Percentiles rank a stretch among this genome's conserved stretches.
Evolutionary conservation across 2,329 filamentous ascomycete genomes (phyloP).

Genomic region (Cercospora beticola): DNA sequence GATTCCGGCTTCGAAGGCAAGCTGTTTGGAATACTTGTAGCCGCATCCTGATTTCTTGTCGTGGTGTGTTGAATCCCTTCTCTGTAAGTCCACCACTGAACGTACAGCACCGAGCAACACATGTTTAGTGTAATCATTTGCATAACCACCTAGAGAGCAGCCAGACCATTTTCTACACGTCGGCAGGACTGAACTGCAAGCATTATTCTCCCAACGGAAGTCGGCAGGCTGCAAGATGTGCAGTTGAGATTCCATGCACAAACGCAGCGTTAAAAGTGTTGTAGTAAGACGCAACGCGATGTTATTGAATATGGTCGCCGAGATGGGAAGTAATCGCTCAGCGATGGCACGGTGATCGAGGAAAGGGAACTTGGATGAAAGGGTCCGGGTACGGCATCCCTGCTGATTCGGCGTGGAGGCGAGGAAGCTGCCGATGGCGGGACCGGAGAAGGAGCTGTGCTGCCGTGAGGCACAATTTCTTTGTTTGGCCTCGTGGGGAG

Average conservation of each 20-base stretch:
- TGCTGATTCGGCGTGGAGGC: neutral
- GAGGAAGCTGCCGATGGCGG: neutral
- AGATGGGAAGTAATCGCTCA: neutral
- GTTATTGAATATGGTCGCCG: neutral
- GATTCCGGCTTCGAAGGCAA: neutral
- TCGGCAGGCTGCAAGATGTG: neutral
- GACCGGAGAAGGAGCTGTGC: neutral
- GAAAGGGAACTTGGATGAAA: neutral
- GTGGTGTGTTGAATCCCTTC: neutral
- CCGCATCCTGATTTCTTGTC: neutral
- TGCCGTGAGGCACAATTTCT: neutral
- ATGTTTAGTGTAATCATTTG: neutral
- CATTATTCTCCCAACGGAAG: neutral
- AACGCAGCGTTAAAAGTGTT: neutral
- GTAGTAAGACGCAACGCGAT: neutral
- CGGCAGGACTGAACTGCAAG: neutral
- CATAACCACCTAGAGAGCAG: neutral
- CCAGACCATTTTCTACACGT: neutral
- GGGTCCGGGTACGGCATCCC: neutral
- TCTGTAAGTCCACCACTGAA: neutral
- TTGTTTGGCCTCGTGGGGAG: neutral
- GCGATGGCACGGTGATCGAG: neutral
- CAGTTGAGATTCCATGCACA: neutral
- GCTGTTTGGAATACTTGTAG: neutral
- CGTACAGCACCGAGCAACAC: neutral